Evolutionary conservation across 768 basidiomycete species (phyloP).

Genomic region (Macrolepiota dolichaula): DNA sequence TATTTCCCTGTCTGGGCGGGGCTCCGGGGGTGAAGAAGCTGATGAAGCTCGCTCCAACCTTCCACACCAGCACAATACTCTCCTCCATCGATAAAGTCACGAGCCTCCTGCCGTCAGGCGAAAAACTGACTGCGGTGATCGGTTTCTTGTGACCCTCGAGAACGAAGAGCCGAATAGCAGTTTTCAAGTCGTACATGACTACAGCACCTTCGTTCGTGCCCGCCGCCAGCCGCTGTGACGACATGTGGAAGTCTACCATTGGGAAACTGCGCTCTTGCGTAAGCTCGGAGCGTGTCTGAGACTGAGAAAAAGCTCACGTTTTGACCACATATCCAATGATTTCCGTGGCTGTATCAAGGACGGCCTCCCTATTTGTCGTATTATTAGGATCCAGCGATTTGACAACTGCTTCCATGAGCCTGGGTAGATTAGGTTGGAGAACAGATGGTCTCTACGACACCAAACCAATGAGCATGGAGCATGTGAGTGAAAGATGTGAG

Average conservation of each 20-base stretch:
- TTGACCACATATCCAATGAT: slow-evolving; percentile 94
- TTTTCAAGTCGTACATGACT: slow-evolving; percentile 95
- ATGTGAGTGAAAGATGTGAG: neutral
- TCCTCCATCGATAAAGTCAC: slow-evolving; percentile 88
- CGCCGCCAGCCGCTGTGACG: slow-evolving; percentile 84
- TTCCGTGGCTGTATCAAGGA: slow-evolving; percentile 88
- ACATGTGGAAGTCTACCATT: slow-evolving; percentile 89
- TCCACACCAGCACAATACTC: slow-evolving; percentile 87
- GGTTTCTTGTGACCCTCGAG: slow-evolving; percentile 86
- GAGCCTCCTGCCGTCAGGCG: slow-evolving; percentile 87
- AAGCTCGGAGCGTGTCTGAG: neutral
- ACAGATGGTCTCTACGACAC: slow-evolving; percentile 70
- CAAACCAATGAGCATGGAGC: neutral
- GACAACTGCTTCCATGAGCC: slow-evolving; percentile 91
- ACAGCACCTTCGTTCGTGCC: slow-evolving; percentile 94
- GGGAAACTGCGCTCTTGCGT: slow-evolving; percentile 59
- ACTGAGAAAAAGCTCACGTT: slow-evolving; percentile 50
- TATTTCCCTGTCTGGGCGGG: slow-evolving; percentile 85
- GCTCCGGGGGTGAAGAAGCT: slow-evolving; percentile 91
- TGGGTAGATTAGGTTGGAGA: slow-evolving; percentile 78
- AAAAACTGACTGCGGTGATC: slow-evolving; percentile 85
- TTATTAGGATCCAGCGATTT: slow-evolving; percentile 94
- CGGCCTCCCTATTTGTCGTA: slow-evolving; percentile 72
- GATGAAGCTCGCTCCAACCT: slow-evolving; percentile 85
- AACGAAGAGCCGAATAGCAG: slow-evolving; percentile 91